These are phyloP conservation scores for Exophiala sp. DNA, from an alignment of 2,329 filamentous ascomycete genomes.

Conservation along the genomic window DNA sequence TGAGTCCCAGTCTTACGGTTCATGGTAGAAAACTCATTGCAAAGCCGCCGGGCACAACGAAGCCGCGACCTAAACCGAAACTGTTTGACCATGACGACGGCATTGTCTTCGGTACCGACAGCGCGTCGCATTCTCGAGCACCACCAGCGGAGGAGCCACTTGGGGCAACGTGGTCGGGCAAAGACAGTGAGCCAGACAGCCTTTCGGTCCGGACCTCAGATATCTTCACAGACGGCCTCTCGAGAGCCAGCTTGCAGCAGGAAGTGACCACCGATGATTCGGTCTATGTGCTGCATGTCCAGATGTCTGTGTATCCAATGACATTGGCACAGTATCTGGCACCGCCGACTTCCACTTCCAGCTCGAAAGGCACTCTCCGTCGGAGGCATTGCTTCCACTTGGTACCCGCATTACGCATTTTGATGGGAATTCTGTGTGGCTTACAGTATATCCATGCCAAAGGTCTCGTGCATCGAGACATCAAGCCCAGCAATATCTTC, in stretches of 20 bases:
- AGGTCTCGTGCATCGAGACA: slow-evolving; percentile 58
- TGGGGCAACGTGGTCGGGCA: slow-evolving; percentile 6
- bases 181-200: slow-evolving; percentile 7
- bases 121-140: background rate
- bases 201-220: slow-evolving; percentile 18
- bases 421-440: slow-evolving; percentile 56
- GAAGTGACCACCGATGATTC: slow-evolving; percentile 32
- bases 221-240: slow-evolving; percentile 26
- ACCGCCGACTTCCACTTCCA: slow-evolving; percentile 31
- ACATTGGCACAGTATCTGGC: slow-evolving; percentile 56
- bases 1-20: slow-evolving; percentile 9
- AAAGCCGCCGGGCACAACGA: background rate
- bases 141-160: no score
- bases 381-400: slow-evolving; percentile 58
- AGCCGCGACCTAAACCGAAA: background rate
- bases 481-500: slow-evolving; percentile 65
- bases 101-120: slow-evolving; percentile 25
- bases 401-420: slow-evolving; percentile 50
- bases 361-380: slow-evolving; percentile 10
- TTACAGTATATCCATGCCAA: slow-evolving; percentile 59
- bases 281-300: slow-evolving; percentile 51
- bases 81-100: slow-evolving; percentile 11
- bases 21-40: slow-evolving; percentile 15
- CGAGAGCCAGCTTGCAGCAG: slow-evolving; percentile 1
- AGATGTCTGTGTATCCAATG: slow-evolving; percentile 61